Percentiles rank a stretch among this genome's conserved stretches.
phyloP scores from a whole-genome alignment of 768 basidiomycete genomes.

The Macrolepiota fuliginosa region DNA sequence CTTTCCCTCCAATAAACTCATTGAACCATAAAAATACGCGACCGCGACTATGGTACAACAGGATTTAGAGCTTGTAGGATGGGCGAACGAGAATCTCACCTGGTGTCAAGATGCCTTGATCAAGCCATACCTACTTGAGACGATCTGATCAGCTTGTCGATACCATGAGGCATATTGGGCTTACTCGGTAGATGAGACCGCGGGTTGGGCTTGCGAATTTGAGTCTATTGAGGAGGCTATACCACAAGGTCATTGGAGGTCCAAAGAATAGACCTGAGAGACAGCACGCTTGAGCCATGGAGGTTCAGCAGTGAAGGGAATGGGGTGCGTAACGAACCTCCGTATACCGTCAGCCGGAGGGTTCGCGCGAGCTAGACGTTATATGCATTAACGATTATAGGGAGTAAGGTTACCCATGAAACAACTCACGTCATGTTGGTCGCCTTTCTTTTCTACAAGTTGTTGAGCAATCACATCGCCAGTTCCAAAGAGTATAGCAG shows the following conservation, averaged over 20 bases:
- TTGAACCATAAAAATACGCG: conserved; percentile 61
- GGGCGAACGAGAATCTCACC: conserved; percentile 29
- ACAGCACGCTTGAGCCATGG: not conserved
- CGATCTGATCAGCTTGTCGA: not conserved
- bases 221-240: conserved; percentile 65
- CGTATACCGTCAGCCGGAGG: conserved; percentile 66
- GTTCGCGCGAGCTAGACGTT: conserved; percentile 51
- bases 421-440: conserved; percentile 68
- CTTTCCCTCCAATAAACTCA: conserved; percentile 81
- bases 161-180: conserved; percentile 18
- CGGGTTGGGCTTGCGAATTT: conserved; percentile 61
- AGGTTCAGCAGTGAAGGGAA: not conserved
- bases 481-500: conserved; percentile 64
- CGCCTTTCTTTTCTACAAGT: conserved; percentile 68
- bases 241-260: conserved; percentile 83
- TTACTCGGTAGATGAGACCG: conserved; percentile 60
- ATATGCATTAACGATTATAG: not conserved
- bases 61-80: not conserved
- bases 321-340: conserved; percentile 43
- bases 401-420: not conserved
- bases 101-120: conserved; percentile 79
- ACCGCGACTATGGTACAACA: conserved; percentile 34
- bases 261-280: conserved; percentile 67
- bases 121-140: conserved; percentile 63
- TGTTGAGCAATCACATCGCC: conserved; percentile 89